These are phyloP conservation scores for Dendrostoma leiphaemia DNA, from an alignment of 2,329 filamentous ascomycete genomes.

Conservation along the genomic window DNA sequence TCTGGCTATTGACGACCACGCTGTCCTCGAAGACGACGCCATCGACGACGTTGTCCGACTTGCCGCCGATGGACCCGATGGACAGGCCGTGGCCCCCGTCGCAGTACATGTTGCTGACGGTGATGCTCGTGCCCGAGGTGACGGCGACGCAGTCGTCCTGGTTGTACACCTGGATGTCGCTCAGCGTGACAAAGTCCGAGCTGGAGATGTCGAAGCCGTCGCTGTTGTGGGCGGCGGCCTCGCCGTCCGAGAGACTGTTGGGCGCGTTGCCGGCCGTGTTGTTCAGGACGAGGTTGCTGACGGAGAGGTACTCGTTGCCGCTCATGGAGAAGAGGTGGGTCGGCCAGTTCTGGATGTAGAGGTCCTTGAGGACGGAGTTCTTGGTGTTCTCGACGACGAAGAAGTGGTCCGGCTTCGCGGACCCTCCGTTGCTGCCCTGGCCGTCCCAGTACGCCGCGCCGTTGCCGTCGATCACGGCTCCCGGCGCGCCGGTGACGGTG, in stretches of 20 bases:
- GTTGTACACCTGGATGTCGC: constrained; percentile 53
- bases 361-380: constrained; percentile 32
- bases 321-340: constrained; percentile 42
- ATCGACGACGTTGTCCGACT: constrained; percentile 50
- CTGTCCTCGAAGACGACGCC: constrained; percentile 48
- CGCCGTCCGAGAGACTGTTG: constrained; percentile 18
- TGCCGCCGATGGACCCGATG: constrained; percentile 44
- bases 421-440: constrained; percentile 3
- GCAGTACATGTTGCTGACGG: constrained; percentile 43
- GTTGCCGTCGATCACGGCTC: constrained; percentile 20
- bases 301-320: constrained; percentile 30
- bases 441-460: constrained; percentile 26
- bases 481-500: constrained; percentile 21
- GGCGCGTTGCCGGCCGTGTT: constrained; percentile 36
- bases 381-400: neutral
- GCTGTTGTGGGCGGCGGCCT: constrained; percentile 46
- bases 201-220: constrained; percentile 58
- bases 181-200: constrained; percentile 48
- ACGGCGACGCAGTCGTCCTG: constrained; percentile 61
- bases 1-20: constrained; percentile 50
- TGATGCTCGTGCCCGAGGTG: constrained; percentile 51
- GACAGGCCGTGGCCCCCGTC: constrained; percentile 42
- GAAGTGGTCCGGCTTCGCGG: constrained; percentile 2
- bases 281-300: constrained; percentile 36
- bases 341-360: constrained; percentile 42